Base-by-base conservation (phyloP, 1,284 basidiomycete species). In the Puccinia horiana region DNA sequence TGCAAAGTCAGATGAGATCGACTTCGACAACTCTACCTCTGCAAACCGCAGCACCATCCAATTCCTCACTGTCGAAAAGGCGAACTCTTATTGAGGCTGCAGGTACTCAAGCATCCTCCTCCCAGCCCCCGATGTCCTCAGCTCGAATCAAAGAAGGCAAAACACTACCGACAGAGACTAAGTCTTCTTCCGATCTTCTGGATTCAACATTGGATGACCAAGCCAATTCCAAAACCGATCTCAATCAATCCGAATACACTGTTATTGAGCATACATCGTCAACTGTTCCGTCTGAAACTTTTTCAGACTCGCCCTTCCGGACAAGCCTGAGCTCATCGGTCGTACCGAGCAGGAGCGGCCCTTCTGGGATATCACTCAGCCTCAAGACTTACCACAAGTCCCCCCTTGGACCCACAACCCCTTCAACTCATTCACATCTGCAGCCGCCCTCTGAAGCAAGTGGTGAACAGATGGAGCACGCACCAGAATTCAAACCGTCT, bases 211-310 rank as follows among this genome's bases (percentile, higher is more conserved):
- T 40, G 23, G 20, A 37, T 32, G 23, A 12, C 29, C 65, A 70
- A 54, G 47, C 77, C n/a, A 54, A 56, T 69, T 20, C 42, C 37
- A 56, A 26, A 20, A 14, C 32, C 23, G 78, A 81, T 63, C 52
- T 81, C 18, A 81, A 35, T 49, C 78, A 81, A 58, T 81, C 78
- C 6, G 78, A 81, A 81, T 81, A 72, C 47, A 81, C 78, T 20
- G 78, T 81, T 23, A 81, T 81, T 42, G 78, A 81, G 18, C 47
- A 23, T 35, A 23, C 69, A 29, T 61, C 69, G 12, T 42, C 37
- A 61, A 6, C 52, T 40, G 35, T 5, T 8, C 26, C 52, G 20
- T 5, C 65, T 29, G 69, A 81, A 12, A 5, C 54, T 32, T 42
- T 47, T 40, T 65, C 44, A 29, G 78, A 81, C 56, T 73, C 67